Percentiles rank a stretch among this genome's conserved stretches.
phyloP scores from a whole-genome alignment of 2,329 filamentous ascomycete genomes.

The Colletotrichum lindemuthianum region DNA sequence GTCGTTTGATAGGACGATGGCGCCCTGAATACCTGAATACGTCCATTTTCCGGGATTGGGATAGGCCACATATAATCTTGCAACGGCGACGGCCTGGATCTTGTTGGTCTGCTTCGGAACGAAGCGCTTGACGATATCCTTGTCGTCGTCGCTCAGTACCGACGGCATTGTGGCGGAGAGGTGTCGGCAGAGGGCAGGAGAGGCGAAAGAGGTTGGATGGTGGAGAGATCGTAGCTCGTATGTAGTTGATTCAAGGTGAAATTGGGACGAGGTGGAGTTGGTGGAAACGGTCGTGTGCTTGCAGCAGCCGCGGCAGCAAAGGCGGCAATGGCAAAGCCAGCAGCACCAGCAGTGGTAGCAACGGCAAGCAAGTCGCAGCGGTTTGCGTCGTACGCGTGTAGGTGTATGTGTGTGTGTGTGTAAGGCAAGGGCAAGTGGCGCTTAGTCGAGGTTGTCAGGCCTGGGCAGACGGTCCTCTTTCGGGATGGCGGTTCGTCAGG shows the following conservation, averaged over 20 bases:
- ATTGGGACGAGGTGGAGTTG: conserved; percentile 35
- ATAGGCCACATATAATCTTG: conserved; percentile 91
- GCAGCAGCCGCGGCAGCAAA: conserved; percentile 29
- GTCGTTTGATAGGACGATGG: conserved; percentile 91
- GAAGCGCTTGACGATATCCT: conserved; percentile 93
- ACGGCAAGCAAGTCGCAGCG: conserved; percentile 5
- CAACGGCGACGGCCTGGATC: conserved; percentile 94
- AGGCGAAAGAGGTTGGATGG: conserved; percentile 10
- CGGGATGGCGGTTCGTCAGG: conserved; percentile 30
- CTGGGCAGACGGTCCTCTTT: conserved; percentile 29
- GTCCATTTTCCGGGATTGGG: conserved; percentile 89
- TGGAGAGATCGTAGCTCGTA: conserved; percentile 26
- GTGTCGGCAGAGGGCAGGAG: conserved; percentile 13
- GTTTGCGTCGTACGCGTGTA: conserved; percentile 33
- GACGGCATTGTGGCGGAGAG: conserved; percentile 61
- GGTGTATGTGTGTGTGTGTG: conserved; percentile 8
- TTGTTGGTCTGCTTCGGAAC: conserved; percentile 97
- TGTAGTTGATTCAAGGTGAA: conserved; percentile 33
- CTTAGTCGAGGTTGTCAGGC: conserved; percentile 30
- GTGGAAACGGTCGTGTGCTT: conserved; percentile 28
- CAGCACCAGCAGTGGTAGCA: conserved; percentile 4
- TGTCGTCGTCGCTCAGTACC: conserved; percentile 90
- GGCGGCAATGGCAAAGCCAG: conserved; percentile 17
- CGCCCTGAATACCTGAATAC: conserved; percentile 92
- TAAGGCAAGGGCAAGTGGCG: conserved; percentile 27